Evolutionary conservation across 2,329 filamentous ascomycete species (phyloP).

Genomic region (Magnaporthiopsis rhizophila): DNA sequence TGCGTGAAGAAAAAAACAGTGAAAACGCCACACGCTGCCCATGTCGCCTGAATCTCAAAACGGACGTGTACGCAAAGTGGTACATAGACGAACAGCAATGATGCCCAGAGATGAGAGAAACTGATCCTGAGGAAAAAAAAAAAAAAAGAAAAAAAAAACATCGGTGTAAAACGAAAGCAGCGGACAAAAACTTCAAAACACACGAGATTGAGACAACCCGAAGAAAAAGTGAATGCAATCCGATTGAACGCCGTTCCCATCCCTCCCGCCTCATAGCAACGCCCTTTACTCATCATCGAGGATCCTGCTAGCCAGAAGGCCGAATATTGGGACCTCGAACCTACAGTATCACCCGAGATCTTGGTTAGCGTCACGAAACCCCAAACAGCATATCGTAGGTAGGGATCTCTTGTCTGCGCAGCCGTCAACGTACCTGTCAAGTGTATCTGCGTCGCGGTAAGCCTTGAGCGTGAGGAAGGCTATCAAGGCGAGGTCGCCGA

Average conservation of each 20-base stretch:
- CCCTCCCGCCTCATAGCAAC: slow-evolving; percentile 10
- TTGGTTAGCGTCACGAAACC: slow-evolving; percentile 14
- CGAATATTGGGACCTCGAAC: slow-evolving; percentile 83
- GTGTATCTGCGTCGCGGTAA: slow-evolving; percentile 70
- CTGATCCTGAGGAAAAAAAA: background rate
- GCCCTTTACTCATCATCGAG: slow-evolving; percentile 67
- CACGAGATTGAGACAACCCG: background rate
- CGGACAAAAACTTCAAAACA: background rate
- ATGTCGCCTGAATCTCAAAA: background rate
- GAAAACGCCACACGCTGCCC: background rate
- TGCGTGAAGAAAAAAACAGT: background rate
- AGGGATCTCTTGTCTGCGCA: background rate
- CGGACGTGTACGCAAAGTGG: background rate
- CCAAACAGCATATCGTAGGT: too few relatives aligned
- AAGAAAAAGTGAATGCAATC: background rate
- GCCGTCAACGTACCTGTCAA: slow-evolving; percentile 43
- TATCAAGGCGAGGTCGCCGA: slow-evolving; percentile 68
- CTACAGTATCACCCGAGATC: slow-evolving; percentile 28
- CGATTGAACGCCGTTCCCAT: slow-evolving; percentile 4
- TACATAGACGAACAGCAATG: background rate
- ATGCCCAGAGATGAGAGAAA: background rate
- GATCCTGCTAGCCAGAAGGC: slow-evolving; percentile 76
- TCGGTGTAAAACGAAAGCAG: background rate
- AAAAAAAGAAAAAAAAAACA: background rate
- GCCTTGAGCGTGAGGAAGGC: slow-evolving; percentile 69